These are phyloP conservation scores for Colletotrichum agaves DNA, from an alignment of 2,329 filamentous ascomycete genomes.

Conservation along the genomic window DNA sequence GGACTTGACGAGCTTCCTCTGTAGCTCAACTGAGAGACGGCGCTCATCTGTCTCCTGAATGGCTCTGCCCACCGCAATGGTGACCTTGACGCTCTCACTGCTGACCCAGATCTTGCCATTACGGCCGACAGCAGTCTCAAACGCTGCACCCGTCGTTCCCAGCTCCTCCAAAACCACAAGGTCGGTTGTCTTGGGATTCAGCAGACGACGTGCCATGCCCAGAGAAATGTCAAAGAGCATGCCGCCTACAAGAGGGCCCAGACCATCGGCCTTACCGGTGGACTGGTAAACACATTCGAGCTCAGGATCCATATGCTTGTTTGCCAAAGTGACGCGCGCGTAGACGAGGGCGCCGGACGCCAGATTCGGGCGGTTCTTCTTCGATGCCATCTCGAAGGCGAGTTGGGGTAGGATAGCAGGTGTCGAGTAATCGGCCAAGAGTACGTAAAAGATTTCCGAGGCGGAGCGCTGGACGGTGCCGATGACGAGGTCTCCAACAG, in stretches of 20 bases:
- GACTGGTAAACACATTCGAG: conserved; percentile 87
- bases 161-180: conserved; percentile 83
- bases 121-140: conserved; percentile 92
- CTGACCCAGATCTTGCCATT: conserved; percentile 96
- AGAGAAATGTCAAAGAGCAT: conserved; percentile 87
- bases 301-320: conserved; percentile 88
- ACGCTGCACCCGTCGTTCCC: conserved; percentile 79
- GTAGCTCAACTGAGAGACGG: conserved; percentile 70
- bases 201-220: conserved; percentile 82
- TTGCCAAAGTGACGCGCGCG: conserved; percentile 81
- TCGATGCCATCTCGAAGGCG: conserved; percentile 91
- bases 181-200: conserved; percentile 71
- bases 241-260: conserved; percentile 85
- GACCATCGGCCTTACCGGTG: conserved; percentile 88
- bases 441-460: conserved; percentile 82
- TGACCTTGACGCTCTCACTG: conserved; percentile 76
- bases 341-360: conserved; percentile 83
- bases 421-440: conserved; percentile 73
- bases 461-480: conserved; percentile 83
- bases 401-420: conserved; percentile 83
- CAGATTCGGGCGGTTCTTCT: conserved; percentile 89
- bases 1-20: conserved; percentile 76
- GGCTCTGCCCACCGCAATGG: conserved; percentile 82
- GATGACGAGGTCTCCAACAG: conserved; percentile 86
- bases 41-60: conserved; percentile 81